phyloP scores from a whole-genome alignment of 306 rosid genomes.

The Chamaecrista fasciculata region DNA sequence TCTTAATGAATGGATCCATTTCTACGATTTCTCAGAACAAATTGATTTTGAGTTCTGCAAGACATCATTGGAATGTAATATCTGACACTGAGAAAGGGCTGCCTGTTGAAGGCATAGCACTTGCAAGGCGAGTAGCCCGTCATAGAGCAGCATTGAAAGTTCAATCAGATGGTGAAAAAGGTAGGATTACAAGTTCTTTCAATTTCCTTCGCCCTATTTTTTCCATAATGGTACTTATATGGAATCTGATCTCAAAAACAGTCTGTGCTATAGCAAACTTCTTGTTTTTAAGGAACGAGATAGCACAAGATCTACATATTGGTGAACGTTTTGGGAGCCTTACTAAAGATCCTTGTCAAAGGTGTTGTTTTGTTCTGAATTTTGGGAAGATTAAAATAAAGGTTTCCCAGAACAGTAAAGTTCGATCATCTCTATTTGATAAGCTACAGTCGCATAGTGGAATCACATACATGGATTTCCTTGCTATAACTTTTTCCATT shows the following conservation, averaged over 20 bases:
- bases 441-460: slow-evolving; percentile 57
- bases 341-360: slow-evolving; percentile 37
- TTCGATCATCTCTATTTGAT: slow-evolving; percentile 46
- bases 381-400: slow-evolving; percentile 54
- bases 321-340: slow-evolving; percentile 40
- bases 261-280: slow-evolving; percentile 32
- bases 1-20: slow-evolving; percentile 47
- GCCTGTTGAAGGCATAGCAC: slow-evolving; percentile 72
- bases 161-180: slow-evolving; percentile 35
- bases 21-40: slow-evolving; percentile 44
- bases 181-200: slow-evolving; percentile 10
- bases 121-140: slow-evolving; percentile 80
- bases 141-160: slow-evolving; percentile 58
- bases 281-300: slow-evolving; percentile 27
- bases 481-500: slow-evolving; percentile 44
- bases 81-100: slow-evolving; percentile 69
- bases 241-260: slow-evolving; percentile 45
- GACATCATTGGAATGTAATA: slow-evolving; percentile 57
- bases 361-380: slow-evolving; percentile 51
- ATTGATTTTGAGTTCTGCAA: slow-evolving; percentile 44
- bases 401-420: slow-evolving; percentile 47
- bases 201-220: slow-evolving; percentile 39
- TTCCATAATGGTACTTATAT: slow-evolving; percentile 36
- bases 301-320: slow-evolving; percentile 38
- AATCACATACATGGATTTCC: slow-evolving; percentile 43